phyloP scores from a whole-genome alignment of 768 basidiomycete species.

The Candolleomyces efflorescens region DNA sequence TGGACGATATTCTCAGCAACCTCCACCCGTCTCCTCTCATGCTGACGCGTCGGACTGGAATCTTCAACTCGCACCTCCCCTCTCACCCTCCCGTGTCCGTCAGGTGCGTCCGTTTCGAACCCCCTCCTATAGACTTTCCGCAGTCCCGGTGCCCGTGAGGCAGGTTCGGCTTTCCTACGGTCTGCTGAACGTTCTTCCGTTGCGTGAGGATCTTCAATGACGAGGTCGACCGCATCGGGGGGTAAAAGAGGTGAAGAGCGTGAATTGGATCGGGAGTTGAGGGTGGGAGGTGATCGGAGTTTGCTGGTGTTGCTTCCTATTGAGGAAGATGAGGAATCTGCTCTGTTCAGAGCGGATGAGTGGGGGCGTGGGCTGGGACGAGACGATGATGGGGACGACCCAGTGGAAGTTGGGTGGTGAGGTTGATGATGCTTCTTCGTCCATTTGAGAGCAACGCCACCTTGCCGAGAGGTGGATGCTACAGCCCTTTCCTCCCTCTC shows the following conservation, averaged over 20 bases:
- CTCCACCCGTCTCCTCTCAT: slow-evolving; percentile 26
- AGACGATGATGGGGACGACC: background rate
- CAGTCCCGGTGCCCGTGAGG: slow-evolving; percentile 34
- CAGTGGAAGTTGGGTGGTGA: background rate
- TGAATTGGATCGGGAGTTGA: slow-evolving; percentile 2
- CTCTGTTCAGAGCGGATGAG: slow-evolving; percentile 20
- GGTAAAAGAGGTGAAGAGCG: slow-evolving; percentile 32
- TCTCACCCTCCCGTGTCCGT: slow-evolving; percentile 16
- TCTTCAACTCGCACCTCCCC: slow-evolving; percentile 41
- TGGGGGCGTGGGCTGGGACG: slow-evolving; percentile 12
- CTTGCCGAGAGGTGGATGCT: slow-evolving; percentile 20
- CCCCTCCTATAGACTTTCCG: slow-evolving; percentile 52
- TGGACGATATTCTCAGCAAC: slow-evolving; percentile 38
- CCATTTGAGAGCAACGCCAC: slow-evolving; percentile 43
- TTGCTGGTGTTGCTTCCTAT: background rate
- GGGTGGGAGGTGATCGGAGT: background rate
- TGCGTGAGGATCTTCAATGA: slow-evolving; percentile 65
- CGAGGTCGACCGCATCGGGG: slow-evolving; percentile 84
- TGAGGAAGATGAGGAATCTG: slow-evolving; percentile 13
- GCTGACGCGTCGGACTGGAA: slow-evolving; percentile 15
- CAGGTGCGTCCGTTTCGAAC: slow-evolving; percentile 34
- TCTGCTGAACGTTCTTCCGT: slow-evolving; percentile 50
- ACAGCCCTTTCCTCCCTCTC: slow-evolving; percentile 24
- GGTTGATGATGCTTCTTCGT: slow-evolving; percentile 25
- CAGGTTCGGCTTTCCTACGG: slow-evolving; percentile 61